phyloP scores from a whole-genome alignment of 2,329 filamentous ascomycete genomes.

The Lachnellula hyalina region DNA sequence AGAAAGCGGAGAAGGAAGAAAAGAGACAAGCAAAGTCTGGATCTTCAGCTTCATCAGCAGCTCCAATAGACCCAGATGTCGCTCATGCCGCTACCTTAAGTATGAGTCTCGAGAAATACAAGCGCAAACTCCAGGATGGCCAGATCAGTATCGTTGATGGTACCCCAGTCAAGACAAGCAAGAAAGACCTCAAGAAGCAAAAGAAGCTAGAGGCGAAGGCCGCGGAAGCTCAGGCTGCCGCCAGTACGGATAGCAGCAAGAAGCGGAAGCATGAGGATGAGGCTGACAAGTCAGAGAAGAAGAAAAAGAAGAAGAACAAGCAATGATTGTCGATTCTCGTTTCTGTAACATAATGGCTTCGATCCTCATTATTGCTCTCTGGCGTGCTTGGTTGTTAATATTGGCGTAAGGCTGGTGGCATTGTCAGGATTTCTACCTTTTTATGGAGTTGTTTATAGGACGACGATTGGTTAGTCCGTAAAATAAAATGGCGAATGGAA shows the following conservation, averaged over 20 bases:
- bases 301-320: constrained; percentile 51
- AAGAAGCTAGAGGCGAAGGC: constrained; percentile 54
- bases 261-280: constrained; percentile 61
- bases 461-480: not conserved
- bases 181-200: constrained; percentile 71
- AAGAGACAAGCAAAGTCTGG: constrained; percentile 26
- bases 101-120: constrained; percentile 69
- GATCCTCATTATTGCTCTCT: constrained; percentile 3
- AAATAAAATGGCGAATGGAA: constrained; percentile 1
- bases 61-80: constrained; percentile 36
- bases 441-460: constrained; percentile 6
- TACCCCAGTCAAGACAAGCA: constrained; percentile 61
- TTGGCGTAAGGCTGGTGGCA: constrained; percentile 11
- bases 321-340: constrained; percentile 19
- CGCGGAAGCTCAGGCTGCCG: constrained; percentile 35
- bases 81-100: constrained; percentile 60
- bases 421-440: constrained; percentile 4
- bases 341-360: constrained; percentile 24
- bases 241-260: constrained; percentile 48
- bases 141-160: constrained; percentile 66
- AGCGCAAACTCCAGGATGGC: constrained; percentile 71
- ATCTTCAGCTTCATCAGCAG: constrained; percentile 36
- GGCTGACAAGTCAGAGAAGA: constrained; percentile 54
- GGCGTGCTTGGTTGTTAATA: constrained; percentile 8
- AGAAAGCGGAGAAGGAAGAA: constrained; percentile 33